Evolutionary conservation across 257 asterid species (phyloP), one percentile per base, ranked within the genome.

Genomic region (Ophiorrhiza pumila): DNA sequence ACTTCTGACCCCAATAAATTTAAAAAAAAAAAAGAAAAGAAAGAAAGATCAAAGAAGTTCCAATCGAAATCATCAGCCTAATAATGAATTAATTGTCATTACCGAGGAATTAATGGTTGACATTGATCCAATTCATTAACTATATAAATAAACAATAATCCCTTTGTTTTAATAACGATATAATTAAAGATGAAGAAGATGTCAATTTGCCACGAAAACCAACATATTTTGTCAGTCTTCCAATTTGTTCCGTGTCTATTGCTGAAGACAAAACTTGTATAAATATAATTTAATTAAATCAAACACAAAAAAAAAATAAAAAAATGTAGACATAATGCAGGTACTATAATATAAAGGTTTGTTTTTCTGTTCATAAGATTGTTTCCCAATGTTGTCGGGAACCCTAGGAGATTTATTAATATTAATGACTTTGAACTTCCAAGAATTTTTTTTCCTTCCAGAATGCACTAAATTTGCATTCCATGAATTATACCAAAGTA

Each of bases 71-170:
- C 20, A 67, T 42, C 20, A 45, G 9, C 53, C 39, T 27, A 61
- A 29, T 65, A n/a, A n/a, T n/a, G n/a, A n/a, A n/a, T n/a, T n/a
- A n/a, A n/a, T 32, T 53, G 63, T n/a, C 58, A 63, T 32, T 75
- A 45, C 78, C 84, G 53, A 81, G 79, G 79, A 76, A 76, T n/a
- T n/a, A n/a, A n/a, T 80, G 67, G 89, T 78, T 80, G 87, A 85
- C 87, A 82, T 78, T 74, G 68, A 71, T 65, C 70, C 62, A 55
- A 31, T 71, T 47, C 4, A 34, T 65, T 79, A 27, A 22, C 43
- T 50, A 65, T 59, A n/a, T n/a, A n/a, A 53, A 75, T 63, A 60
- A 35, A 75, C 18, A 10, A 17, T 41, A 4, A 4, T 39, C 43
- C 42, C 37, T 2, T 12, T 32, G 23, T 22, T 41, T 1, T 20